Percentiles rank a stretch among this genome's conserved stretches.
Conservation (phyloP, 2,329 filamentous ascomycete genomes). For the Tolypocladium pustulatum region DNA sequence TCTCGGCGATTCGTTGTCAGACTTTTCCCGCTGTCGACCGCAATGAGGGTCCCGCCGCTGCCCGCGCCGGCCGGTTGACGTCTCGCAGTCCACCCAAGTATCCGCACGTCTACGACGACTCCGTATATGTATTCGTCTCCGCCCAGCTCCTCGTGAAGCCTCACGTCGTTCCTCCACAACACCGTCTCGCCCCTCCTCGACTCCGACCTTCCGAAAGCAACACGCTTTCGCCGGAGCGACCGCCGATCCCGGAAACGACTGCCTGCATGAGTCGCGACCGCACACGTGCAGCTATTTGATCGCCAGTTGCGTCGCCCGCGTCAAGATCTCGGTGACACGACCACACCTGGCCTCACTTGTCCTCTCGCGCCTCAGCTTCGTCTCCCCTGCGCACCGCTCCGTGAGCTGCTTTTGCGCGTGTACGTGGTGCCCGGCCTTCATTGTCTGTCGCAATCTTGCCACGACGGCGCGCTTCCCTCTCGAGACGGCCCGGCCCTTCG, state of each 20-base stretch:
- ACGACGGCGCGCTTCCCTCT: background rate
- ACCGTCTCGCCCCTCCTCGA: background rate
- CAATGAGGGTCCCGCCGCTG: background rate
- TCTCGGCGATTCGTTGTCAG: background rate
- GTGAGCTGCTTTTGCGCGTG: background rate
- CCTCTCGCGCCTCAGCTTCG: background rate
- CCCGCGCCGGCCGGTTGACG: background rate
- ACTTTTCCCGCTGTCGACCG: background rate
- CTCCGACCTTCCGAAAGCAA: background rate
- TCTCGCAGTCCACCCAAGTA: background rate
- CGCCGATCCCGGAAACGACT: background rate
- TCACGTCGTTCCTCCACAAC: background rate
- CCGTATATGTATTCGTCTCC: background rate
- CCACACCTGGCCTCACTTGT: background rate
- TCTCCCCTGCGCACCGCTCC: background rate
- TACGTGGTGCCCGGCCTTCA: background rate
- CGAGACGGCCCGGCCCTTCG: background rate
- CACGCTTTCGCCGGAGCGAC: background rate
- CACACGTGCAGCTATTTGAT: background rate
- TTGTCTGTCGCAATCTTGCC: background rate
- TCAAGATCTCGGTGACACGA: background rate
- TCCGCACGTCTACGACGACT: background rate
- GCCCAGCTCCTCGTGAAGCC: background rate
- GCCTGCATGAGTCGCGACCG: background rate
- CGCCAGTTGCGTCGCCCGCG: background rate